Base-by-base conservation (phyloP, 331 rosid species). In the Prunus yedoensis region DNA sequence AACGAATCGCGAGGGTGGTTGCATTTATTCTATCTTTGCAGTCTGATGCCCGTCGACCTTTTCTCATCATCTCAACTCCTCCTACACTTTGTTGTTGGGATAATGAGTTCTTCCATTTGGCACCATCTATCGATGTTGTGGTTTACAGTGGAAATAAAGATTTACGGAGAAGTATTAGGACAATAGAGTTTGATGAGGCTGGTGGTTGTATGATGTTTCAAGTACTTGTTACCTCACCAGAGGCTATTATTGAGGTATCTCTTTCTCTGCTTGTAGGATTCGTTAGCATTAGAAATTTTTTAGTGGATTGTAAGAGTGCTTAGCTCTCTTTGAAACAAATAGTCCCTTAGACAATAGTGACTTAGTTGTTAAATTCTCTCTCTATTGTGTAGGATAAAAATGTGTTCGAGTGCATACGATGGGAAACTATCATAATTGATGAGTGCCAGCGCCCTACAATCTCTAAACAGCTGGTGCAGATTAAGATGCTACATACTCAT, bases 341-440 rank as follows among this genome's bases (percentile, higher is more conserved):
- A n/a, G 10, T 41, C 21, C 23, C 52, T 41, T 66, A 10, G 18
- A 38, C 28, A 41, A 9, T 64, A 41, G 70, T n/a, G 53, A 11
- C 52, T 66, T 17, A 1, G 28, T 28, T 71, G 18, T n/a, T 25
- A 47, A 69, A 45, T 38, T 11, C 28, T 35, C 14, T 20, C 30
- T n/a, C 32, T 28, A 20, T 73, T 76, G 13, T 82, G 77, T 87
- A 91, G 96, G 96, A 89, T 74, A 18, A 81, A 67, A 84, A 81
- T 78, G 75, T 89, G 60, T 81, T 91, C 15, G 47, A 52, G 46
- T 60, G 81, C 46, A 77, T 89, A 74, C 51, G 21, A 46, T 91
- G 93, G 93, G 93, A 89, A 85, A 78, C 77, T 30, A 75, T 87
- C 78, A n/a, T 89, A 74, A 80, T 84, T 70, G 96, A 91, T 81